These are phyloP conservation scores for Entonaema liquescens DNA, from an alignment of 495 filamentous ascomycete genomes.

Conservation along the genomic window DNA sequence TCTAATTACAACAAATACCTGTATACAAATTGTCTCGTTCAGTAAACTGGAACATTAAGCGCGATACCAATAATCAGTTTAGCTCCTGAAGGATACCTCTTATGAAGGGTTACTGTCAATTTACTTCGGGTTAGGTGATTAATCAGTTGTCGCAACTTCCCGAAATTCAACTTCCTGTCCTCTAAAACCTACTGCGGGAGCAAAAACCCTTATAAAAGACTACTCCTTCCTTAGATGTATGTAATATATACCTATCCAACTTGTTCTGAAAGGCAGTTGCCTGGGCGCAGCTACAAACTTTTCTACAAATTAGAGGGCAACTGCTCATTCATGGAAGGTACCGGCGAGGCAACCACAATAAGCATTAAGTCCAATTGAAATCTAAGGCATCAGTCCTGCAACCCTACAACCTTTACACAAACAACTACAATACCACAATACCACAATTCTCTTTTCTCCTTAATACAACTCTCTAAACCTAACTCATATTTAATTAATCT, in stretches of 20 bases:
- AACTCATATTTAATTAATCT: background rate
- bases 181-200: background rate
- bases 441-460: background rate
- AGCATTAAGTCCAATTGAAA: background rate
- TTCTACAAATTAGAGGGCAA: background rate
- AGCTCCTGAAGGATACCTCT: background rate
- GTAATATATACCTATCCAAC: background rate
- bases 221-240: background rate
- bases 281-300: background rate
- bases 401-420: background rate
- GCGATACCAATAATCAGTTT: background rate
- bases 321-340: background rate
- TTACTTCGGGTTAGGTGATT: no score
- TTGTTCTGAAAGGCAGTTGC: background rate
- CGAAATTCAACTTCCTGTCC: background rate
- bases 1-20: background rate
- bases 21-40: background rate
- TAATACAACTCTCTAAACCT: background rate
- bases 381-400: background rate
- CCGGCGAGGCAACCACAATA: background rate
- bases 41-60: background rate
- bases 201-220: background rate
- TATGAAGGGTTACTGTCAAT: background rate
- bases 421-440: background rate
- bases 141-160: background rate